These are phyloP conservation scores for Phyllosticta capitalensis DNA, from an alignment of 2,329 filamentous ascomycete genomes.

Conservation along the genomic window DNA sequence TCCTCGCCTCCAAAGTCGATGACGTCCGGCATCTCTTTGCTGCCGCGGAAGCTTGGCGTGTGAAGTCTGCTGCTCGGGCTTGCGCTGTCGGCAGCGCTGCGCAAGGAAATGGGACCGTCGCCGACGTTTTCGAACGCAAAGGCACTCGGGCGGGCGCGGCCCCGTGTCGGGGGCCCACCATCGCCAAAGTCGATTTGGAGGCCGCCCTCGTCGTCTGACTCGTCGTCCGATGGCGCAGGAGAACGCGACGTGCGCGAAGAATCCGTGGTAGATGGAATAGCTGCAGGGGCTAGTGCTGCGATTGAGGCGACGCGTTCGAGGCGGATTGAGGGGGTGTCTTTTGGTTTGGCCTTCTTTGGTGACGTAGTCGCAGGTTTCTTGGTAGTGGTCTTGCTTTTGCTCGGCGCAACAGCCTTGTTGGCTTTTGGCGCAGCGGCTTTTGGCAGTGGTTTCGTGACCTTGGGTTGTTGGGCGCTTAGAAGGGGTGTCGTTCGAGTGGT, in stretches of 20 bases:
- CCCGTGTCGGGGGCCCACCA: constrained; percentile 15
- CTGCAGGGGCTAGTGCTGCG: not conserved
- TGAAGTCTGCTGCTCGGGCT: constrained; percentile 18
- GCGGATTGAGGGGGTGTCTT: constrained; percentile 21
- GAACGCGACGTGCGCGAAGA: constrained; percentile 10
- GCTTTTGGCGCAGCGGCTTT: not conserved
- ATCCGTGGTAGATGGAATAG: constrained; percentile 12
- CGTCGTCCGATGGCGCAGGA: constrained; percentile 14
- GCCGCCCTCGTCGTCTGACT: constrained; percentile 16
- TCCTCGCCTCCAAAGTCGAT: constrained; percentile 18
- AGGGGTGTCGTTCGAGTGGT: constrained; percentile 3
- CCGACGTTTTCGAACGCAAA: constrained; percentile 22
- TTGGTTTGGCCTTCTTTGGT: constrained; percentile 11
- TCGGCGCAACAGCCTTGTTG: not conserved
- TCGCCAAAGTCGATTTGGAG: constrained; percentile 27
- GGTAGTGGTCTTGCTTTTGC: not conserved
- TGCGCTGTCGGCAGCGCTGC: constrained; percentile 32
- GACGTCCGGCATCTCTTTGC: not conserved
- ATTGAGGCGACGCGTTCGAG: constrained; percentile 28
- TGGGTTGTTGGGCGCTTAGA: not conserved
- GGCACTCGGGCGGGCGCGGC: constrained; percentile 18
- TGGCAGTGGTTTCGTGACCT: constrained; percentile 11
- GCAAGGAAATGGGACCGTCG: constrained; percentile 34
- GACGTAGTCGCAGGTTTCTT: not conserved
- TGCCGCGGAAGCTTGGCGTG: constrained; percentile 10